Evolutionary conservation across 257 asterid genomes (phyloP).

Genomic region (Solanum medicagineum): DNA sequence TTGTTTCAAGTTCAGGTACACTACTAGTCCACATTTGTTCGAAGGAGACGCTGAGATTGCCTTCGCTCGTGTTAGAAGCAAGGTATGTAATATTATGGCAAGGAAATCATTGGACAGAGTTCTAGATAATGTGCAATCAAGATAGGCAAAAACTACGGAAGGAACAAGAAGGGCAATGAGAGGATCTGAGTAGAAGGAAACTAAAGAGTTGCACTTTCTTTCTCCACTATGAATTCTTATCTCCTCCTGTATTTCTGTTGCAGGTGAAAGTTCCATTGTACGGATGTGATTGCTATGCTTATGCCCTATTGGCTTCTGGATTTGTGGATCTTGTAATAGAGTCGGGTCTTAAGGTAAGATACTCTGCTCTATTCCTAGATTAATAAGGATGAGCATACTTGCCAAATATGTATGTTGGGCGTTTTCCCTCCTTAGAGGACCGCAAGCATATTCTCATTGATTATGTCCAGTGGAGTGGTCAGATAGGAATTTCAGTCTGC

Average conservation of each 20-base stretch:
- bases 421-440: background rate
- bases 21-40: conserved; percentile 99
- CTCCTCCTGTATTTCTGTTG: background rate
- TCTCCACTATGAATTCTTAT: background rate
- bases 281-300: conserved; percentile 98
- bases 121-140: background rate
- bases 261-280: conserved; percentile 97
- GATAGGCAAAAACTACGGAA: background rate
- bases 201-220: background rate
- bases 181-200: background rate
- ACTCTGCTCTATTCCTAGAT: background rate
- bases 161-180: background rate
- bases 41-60: conserved; percentile 78
- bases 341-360: conserved; percentile 83
- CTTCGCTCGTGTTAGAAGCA: conserved; percentile 65
- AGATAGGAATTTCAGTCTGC: background rate
- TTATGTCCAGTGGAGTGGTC: background rate
- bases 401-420: background rate
- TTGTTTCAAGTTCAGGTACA: conserved; percentile 42
- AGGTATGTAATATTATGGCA: conserved; percentile 31
- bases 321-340: conserved; percentile 86
- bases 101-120: background rate
- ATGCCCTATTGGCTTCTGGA: conserved; percentile 89
- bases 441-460: background rate
- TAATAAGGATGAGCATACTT: background rate